phyloP scores from a whole-genome alignment of 495 filamentous ascomycete species.

The Aspergillus cristatus region DNA sequence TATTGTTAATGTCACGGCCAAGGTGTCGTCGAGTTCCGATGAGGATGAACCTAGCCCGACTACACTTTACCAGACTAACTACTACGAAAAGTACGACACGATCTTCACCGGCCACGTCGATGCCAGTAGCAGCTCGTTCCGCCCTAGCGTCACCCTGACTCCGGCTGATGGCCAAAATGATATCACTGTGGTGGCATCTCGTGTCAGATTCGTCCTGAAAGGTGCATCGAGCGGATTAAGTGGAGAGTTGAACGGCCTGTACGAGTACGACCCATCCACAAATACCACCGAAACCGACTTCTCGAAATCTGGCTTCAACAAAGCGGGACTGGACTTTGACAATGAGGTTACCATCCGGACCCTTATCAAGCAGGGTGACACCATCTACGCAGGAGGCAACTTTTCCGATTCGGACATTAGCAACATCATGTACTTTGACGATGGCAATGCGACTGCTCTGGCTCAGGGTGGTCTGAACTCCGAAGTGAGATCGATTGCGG shows the following conservation, averaged over 20 bases:
- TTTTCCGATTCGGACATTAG: constrained; percentile 57
- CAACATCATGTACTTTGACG: constrained; percentile 69
- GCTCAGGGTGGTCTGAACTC: constrained; percentile 71
- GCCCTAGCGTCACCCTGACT: constrained; percentile 69
- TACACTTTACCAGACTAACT: constrained; percentile 74
- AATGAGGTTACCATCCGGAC: constrained; percentile 55
- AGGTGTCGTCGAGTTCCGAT: constrained; percentile 45
- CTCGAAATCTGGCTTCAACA: constrained; percentile 60
- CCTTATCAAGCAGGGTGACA: constrained; percentile 47
- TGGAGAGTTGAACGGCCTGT: constrained; percentile 78
- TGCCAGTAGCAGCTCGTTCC: constrained; percentile 61
- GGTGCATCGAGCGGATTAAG: constrained; percentile 35
- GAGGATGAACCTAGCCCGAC: constrained; percentile 31
- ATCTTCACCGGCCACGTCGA: constrained; percentile 82
- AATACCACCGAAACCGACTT: constrained; percentile 49
- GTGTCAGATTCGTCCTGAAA: constrained; percentile 66
- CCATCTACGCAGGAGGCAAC: constrained; percentile 74
- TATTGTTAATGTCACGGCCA: constrained; percentile 68
- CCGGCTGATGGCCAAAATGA: constrained; percentile 57
- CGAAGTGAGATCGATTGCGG: constrained; percentile 61
- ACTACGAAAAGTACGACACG: constrained; percentile 88
- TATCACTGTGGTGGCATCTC: constrained; percentile 75
- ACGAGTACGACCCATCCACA: constrained; percentile 70
- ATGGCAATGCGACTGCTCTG: constrained; percentile 50
- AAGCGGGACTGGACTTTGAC: constrained; percentile 59